Base-by-base conservation (phyloP, 1,139 yeast genomes). In the Pichia sp. region DNA sequence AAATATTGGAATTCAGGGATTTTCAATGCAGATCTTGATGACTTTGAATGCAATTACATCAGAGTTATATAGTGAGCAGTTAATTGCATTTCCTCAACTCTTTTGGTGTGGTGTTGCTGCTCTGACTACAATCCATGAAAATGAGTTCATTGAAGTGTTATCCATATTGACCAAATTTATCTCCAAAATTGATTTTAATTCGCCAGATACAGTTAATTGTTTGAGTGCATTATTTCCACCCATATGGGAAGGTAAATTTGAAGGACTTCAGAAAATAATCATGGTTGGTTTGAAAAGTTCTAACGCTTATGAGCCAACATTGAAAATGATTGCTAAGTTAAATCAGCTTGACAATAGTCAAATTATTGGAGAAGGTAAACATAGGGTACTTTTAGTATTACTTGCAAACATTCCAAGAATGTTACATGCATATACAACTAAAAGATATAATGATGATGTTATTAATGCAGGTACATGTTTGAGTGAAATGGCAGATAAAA, bases 71-170 rank as follows among this genome's bases (percentile, higher is more conserved):
- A 72, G 91, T 4, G 85, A 76, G 34, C 83, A 84, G 49, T 65
- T 91, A 47, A 80, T 84, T 45, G 85, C 84, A 50, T 86, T 82
- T 59, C 98, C 98, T 0, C 97, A 89, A 58, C 64, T 91, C 31
- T 93, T 91, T 58, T 93, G 99, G 99, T 84, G 91, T 1, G 78
- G 93, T 25, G 94, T 89, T 23, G 98, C 98, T 1, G 84, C 96
- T 53, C 66, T 91, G 51, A 81, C 83, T 43, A 86, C 96, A 0
- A 74, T 88, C 28, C 95, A 88, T 54, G 98, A 93, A 59, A 89
- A 83, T 53, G 98, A 93, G 56, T 93, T 84, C 55, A 77, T 86
- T 40, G 98, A 91, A 56, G 84, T 84, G 0, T 65, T 91, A 33
- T 82, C 93, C 0, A 79, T 93, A 3, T 65, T 91, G 56, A 77